Conservation (phyloP, 108 stramenopile genomes). For the Fragilariopsis cylindrus region DNA sequence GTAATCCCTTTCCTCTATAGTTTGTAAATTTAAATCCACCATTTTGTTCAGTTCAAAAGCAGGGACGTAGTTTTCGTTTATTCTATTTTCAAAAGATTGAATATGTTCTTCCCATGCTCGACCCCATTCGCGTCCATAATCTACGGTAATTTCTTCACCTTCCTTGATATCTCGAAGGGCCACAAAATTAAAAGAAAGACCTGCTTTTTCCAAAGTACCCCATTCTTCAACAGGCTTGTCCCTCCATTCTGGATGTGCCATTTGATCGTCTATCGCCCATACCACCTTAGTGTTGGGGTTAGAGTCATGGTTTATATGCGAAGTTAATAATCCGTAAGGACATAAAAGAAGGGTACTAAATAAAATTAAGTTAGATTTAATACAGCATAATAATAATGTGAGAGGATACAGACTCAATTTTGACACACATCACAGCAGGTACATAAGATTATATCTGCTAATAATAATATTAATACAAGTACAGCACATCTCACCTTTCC, state of each 20-base stretch:
- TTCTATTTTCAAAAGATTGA: constrained; percentile 12
- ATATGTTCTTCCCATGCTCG: constrained; percentile 65
- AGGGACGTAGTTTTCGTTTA: background rate
- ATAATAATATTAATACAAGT: too few species aligned
- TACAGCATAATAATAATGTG: too few species aligned
- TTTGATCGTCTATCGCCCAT: constrained; percentile 47
- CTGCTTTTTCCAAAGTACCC: constrained; percentile 43
- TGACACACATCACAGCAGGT: too few species aligned
- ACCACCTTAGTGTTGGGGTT: constrained; percentile 53
- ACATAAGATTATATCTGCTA: too few species aligned
- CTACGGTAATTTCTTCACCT: constrained; percentile 74
- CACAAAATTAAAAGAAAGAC: constrained; percentile 54
- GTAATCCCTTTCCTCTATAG: constrained; percentile 12
- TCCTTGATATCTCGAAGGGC: constrained; percentile 55
- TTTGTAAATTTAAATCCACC: background rate
- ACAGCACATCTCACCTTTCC: constrained; percentile 16
- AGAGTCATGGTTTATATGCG: constrained; percentile 64
- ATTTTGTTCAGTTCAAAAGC: constrained; percentile 24
- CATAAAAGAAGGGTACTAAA: constrained; percentile 50
- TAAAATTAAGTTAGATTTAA: constrained; percentile 31
- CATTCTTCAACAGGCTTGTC: constrained; percentile 49
- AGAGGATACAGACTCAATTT: too few species aligned
- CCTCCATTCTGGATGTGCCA: constrained; percentile 58
- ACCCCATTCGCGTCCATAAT: constrained; percentile 76
- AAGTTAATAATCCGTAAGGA: constrained; percentile 58